phyloP scores from a whole-genome alignment of 208 protist genomes.

The Strigomonas culicis region DNA sequence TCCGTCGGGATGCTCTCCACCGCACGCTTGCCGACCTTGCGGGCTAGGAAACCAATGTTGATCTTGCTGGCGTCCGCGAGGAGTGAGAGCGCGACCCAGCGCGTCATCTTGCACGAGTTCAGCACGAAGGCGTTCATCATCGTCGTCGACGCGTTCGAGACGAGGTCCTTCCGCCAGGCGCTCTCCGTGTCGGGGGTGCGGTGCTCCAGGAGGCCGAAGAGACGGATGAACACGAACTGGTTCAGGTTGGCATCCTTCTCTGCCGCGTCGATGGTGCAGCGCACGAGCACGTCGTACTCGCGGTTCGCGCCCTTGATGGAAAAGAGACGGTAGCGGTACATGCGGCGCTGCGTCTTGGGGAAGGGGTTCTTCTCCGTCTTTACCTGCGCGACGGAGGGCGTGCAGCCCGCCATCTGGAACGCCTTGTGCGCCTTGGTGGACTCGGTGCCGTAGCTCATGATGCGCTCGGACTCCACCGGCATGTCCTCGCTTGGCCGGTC shows the following conservation, averaged over 20 bases:
- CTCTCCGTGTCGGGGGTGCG: conserved; percentile 22
- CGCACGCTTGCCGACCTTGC: conserved; percentile 33
- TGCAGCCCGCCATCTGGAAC: conserved; percentile 61
- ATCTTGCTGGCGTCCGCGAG: conserved; percentile 64
- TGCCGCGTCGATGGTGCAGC: conserved; percentile 79
- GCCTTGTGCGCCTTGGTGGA: conserved; percentile 65
- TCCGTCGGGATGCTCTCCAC: conserved; percentile 27
- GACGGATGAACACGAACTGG: conserved; percentile 27
- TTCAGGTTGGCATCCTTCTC: conserved; percentile 30
- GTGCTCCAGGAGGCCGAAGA: conserved; percentile 84
- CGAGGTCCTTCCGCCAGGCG: conserved; percentile 53
- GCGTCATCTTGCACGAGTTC: conserved; percentile 78
- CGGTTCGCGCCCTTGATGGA: conserved; percentile 61
- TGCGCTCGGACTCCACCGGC: conserved; percentile 42
- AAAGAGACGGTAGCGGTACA: conserved; percentile 86
- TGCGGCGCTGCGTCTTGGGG: conserved; percentile 51
- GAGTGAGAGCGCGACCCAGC: conserved; percentile 82
- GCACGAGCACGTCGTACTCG: conserved; percentile 83
- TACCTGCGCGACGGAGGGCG: conserved; percentile 42
- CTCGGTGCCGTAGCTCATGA: conserved; percentile 60
- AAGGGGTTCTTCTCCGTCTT: conserved; percentile 59
- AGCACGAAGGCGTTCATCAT: conserved; percentile 54
- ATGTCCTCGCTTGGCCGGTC: conserved; percentile 60
- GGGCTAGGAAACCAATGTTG: conserved; percentile 82
- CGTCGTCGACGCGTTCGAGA: conserved; percentile 41